These are phyloP conservation scores for Caryopteris hybrid DNA, from an alignment of 305 asterid genomes.

Conservation along the genomic window DNA sequence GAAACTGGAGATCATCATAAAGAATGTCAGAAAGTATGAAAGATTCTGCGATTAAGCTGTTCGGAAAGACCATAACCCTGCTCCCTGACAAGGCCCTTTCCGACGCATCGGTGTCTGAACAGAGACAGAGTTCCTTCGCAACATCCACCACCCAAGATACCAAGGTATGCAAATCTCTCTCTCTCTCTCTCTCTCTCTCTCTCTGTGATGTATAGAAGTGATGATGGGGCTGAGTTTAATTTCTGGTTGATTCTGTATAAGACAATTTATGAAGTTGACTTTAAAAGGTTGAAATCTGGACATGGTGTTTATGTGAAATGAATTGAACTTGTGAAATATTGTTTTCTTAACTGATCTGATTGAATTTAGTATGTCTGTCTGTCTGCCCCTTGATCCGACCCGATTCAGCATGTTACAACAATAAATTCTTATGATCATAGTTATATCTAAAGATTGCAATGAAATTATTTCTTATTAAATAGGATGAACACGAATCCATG, in stretches of 20 bases:
- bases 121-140: constrained; percentile 28
- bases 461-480: constrained; percentile 2
- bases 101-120: constrained; percentile 17
- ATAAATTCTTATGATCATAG: too few species aligned
- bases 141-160: constrained; percentile 32
- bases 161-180: constrained; percentile 35
- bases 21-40: constrained; percentile 50
- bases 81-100: constrained; percentile 23
- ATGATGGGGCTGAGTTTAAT: constrained; percentile 2
- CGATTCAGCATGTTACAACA: too few species aligned
- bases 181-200: neutral
- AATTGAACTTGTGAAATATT: too few species aligned
- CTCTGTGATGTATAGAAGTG: neutral
- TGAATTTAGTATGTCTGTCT: too few species aligned
- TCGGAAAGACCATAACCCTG: constrained; percentile 62
- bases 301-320: too few species aligned
- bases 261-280: too few species aligned
- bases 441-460: too few species aligned
- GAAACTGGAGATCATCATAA: constrained; percentile 1
- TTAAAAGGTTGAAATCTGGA: neutral
- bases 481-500: constrained; percentile 26
- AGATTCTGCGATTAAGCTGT: constrained; percentile 58
- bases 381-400: too few species aligned
- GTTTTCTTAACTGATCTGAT: too few species aligned
- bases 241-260: too few species aligned